Base-by-base conservation (phyloP, 2,329 filamentous ascomycete species). In the Aspergillus latus region DNA sequence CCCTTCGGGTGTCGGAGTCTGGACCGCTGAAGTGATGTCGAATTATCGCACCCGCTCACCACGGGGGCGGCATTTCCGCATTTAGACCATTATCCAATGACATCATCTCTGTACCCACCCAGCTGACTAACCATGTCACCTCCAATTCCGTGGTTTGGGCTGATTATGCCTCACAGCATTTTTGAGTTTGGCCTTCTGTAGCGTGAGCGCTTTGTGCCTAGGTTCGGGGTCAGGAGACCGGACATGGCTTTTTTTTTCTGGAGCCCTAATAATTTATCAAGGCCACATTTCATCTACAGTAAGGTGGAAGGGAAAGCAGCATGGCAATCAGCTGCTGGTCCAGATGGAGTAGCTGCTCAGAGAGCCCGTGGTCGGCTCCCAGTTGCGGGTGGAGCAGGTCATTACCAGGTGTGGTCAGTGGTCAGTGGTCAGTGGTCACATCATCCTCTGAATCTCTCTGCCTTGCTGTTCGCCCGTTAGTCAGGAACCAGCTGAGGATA, bases 401-500 rank as follows among this genome's bases (percentile, higher is more conserved):
- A 21, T 21, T 21, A 21, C 21, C 21, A 21, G 21, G 21, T 21
- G 21, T 21, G 3, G 21, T 21, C 21, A 21, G 21, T 21, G 21
- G 21, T 21, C 21, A 21, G 21, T 21, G 21, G 21, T 21, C 21
- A 21, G n/a, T n/a, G 50, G 52, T 56, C 52, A 54, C 59, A 57
- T 62, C 60, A 60, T 56, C 36, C 49, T 42, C 49, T 48, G 13
- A 11, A 28, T 26, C 11, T 45, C 46, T 43, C 49, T 55, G 52
- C 47, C 49, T 49, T 49, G 56, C 48, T 49, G 48, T 57, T 59
- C 54, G 46, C 43, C 47, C 47, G 56, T 62, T 62, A 62, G 60
- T 58, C 60, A 62, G 60, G 60, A 61, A 62, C 59, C 49, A 56
- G 54, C 34, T 52, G 50, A 57, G 36, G 52, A 52, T 58, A 45